A percentile compares a stretch with the other conserved stretches of the same genome.
These are phyloP conservation scores for Echeveria elegans DNA, from an alignment of 164 flowering plant species.

Conservation along the genomic window DNA sequence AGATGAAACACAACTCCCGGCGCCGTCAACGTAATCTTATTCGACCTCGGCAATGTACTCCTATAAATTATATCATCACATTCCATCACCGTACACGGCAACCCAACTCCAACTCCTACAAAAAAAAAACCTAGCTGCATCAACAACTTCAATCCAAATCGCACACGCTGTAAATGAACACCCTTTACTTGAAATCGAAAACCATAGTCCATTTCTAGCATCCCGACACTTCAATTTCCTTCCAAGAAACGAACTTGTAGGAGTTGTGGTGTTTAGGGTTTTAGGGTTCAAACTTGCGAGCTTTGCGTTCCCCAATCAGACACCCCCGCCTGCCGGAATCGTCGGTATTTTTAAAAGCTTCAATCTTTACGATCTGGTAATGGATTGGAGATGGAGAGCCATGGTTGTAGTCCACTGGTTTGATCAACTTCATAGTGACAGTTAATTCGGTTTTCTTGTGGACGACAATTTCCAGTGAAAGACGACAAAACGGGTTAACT, in stretches of 20 bases:
- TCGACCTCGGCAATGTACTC: conserved; percentile 78
- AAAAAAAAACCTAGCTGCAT: conserved; percentile 45
- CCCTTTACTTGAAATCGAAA: conserved; percentile 8
- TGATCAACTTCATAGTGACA: conserved; percentile 9
- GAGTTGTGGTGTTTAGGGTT: conserved; percentile 22
- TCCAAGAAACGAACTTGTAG: conserved; percentile 36
- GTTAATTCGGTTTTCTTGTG: conserved; percentile 32
- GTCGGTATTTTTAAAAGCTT: conserved; percentile 23
- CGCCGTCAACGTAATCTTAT: conserved; percentile 52
- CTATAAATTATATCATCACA: conserved; percentile 91
- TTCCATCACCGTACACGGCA: conserved; percentile 96
- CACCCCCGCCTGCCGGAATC: conserved; percentile 22
- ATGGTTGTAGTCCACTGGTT: conserved; percentile 1
- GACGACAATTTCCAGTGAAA: conserved; percentile 12
- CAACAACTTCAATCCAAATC: conserved; percentile 25
- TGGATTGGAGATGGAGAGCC: neutral
- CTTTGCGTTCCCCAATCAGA: conserved; percentile 15
- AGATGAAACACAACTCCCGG: conserved; percentile 51
- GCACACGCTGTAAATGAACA: conserved; percentile 16
- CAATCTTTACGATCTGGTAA: neutral
- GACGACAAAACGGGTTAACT: conserved; percentile 1
- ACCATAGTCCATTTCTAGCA: neutral
- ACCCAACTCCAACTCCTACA: conserved; percentile 94
- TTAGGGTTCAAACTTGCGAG: conserved; percentile 18
- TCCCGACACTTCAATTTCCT: conserved; percentile 29